Base-by-base conservation (phyloP, 805 yeast species). In the Limtongia smithiae region DNA sequence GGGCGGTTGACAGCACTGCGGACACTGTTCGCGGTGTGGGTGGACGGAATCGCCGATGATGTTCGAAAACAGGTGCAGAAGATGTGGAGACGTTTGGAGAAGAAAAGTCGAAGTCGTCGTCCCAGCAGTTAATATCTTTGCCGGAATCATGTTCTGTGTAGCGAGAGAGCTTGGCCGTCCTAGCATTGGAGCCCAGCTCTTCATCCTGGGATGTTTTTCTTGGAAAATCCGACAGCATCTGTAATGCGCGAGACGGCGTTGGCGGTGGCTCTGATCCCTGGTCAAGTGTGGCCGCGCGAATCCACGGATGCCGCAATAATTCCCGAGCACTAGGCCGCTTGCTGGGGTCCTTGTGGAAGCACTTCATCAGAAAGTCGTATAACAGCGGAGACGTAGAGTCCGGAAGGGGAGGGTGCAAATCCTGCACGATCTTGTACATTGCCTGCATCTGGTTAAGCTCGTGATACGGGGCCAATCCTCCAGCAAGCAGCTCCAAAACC, bases 401-500 rank as follows among this genome's bases (percentile, higher is more conserved):
- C 0, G 95, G 95, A 18, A 85, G 66, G 0, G 83, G 81, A 1
- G 91, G 88, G 47, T 75, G 74, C 15, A 79, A 83, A 44, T 85
- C 87, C 4, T 83, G 78, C 0, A 87, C 95, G 44, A 87, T 83
- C 0, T 93, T 89, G 68, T 84, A 94, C 50, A 87, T 71, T 0
- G 93, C 87, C 1, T 87, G 83, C 81, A 85, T 81, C 8, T 84
- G 83, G 50, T 81, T 80, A 44, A 81, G 69, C 38, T 86, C 81
- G 54, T 83, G 82, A 61, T 87, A 88, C 0, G 97, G 96, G 0
- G 98, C 97, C 28, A 25, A 42, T 42, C 79, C 75, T 0, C 88
- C 95, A 0, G 95, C 83, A 44, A 87, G 70, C 36, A 93, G 71
- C 65, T 93, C 98, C 2, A 91, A 79, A 2, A 90, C 78, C 0